Conservation (phyloP, 1,284 basidiomycete genomes). For the Wolfiporia cocos region DNA sequence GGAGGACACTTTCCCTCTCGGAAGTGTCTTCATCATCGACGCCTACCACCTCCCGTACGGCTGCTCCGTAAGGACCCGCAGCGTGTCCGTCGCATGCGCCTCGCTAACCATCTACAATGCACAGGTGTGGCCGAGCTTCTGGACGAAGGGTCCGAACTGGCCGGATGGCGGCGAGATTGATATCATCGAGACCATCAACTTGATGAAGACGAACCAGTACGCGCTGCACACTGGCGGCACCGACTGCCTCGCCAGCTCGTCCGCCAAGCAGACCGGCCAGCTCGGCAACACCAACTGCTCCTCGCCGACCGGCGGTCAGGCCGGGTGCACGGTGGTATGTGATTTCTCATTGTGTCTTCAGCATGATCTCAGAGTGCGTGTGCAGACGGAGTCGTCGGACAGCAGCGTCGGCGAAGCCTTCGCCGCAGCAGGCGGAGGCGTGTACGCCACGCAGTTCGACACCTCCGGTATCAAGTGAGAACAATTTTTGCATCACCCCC, state of each 20-base stretch:
- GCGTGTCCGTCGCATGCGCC: not conserved
- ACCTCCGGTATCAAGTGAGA: slow-evolving; percentile 39
- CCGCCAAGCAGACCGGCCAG: slow-evolving; percentile 31
- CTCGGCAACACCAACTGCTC: slow-evolving; percentile 36
- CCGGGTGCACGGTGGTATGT: slow-evolving; percentile 49
- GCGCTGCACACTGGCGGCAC: slow-evolving; percentile 40
- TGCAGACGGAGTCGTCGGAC: slow-evolving; percentile 33
- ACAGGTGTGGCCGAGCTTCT: slow-evolving; percentile 47
- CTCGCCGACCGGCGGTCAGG: too few species aligned
- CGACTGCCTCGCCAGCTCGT: slow-evolving; percentile 28
- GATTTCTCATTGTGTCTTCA: slow-evolving; percentile 1
- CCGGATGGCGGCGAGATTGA: slow-evolving; percentile 53
- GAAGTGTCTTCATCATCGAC: slow-evolving; percentile 58
- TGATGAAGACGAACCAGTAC: slow-evolving; percentile 39
- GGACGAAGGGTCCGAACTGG: slow-evolving; percentile 50
- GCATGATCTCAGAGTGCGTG: not conserved
- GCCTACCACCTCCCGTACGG: slow-evolving; percentile 54
- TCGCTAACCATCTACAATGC: not conserved
- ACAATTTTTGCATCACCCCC: too few species aligned
- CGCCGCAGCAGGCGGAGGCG: slow-evolving; percentile 53
- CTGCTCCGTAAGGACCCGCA: slow-evolving; percentile 36
- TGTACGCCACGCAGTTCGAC: slow-evolving; percentile 59
- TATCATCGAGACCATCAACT: slow-evolving; percentile 41
- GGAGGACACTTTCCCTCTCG: slow-evolving; percentile 40
- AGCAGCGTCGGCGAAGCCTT: slow-evolving; percentile 53